Base-by-base conservation (phyloP, 2,329 filamentous ascomycete genomes). In the Metarhizium brunneum region DNA sequence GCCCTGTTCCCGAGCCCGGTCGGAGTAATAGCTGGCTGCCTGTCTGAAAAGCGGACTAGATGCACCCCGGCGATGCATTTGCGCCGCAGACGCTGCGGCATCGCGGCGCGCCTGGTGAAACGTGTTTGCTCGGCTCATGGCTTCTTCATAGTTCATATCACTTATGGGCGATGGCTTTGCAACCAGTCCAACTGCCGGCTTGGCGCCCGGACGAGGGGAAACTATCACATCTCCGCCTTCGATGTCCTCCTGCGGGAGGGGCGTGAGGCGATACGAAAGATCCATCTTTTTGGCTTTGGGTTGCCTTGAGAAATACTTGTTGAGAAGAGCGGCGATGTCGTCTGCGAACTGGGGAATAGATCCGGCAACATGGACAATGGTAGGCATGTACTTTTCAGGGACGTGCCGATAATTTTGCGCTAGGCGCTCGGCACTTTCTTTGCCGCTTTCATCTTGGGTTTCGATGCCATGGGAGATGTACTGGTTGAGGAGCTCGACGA, bases 21-120 rank as follows among this genome's bases (percentile, higher is more conserved):
- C 81, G 1, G 84, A 79, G 68, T 95, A 95, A 66, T 89, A 88
- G 0, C 80, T 83, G 8, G 89, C 89, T 1, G 83, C 92, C 56
- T 85, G 87, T 25, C 85, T 82, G 74, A 88, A 91, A 3, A 92
- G 73, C 0, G 79, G 85, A 58, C 90, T 83, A 0, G 89, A 91
- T 61, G 81, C 85, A 25, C 79, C 78, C 16, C 73, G 73, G 38
- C 72, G 73, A 56, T 67, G 71, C 25, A 77, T 70, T 4, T 72
- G 67, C 1, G 71, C 63, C 0, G 77, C 78, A 0, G 73, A 70
- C 6, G 65, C 60, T 35, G 63, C 53, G 49, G 70, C 69, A 25
- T 71, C 66, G 32, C 65, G 64, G 20, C 64, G 63, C 8, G 68
- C 66, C 45, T 67, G 66, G 36, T 65, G 60, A 40, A 68, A 63